These are phyloP conservation scores for Rhodofomes roseus DNA, from an alignment of 1,284 basidiomycete species.

Conservation along the genomic window DNA sequence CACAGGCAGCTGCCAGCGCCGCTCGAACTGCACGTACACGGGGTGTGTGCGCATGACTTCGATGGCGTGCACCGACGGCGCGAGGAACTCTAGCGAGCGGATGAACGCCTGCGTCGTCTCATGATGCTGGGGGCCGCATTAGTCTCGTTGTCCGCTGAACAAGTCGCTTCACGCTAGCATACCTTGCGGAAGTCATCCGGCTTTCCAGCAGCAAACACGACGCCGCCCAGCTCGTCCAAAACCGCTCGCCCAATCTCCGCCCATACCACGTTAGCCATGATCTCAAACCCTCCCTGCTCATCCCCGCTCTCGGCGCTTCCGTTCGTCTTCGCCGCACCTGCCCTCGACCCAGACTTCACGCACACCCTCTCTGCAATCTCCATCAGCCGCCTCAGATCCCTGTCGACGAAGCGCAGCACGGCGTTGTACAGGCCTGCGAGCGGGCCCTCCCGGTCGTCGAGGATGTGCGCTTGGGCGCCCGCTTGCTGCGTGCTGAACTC, in stretches of 20 bases:
- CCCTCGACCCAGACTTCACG: slow-evolving; percentile 37
- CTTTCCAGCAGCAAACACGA: slow-evolving; percentile 88
- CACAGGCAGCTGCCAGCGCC: slow-evolving; percentile 92
- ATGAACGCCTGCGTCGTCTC: slow-evolving; percentile 83
- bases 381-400: slow-evolving; percentile 70
- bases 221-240: slow-evolving; percentile 77
- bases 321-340: slow-evolving; percentile 1
- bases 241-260: slow-evolving; percentile 77
- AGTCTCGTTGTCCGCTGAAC: background rate
- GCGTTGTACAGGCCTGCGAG: slow-evolving; percentile 78
- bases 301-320: slow-evolving; percentile 7
- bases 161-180: slow-evolving; percentile 14
- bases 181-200: slow-evolving; percentile 90
- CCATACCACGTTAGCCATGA: slow-evolving; percentile 88
- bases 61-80: slow-evolving; percentile 72
- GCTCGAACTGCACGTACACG: slow-evolving; percentile 70
- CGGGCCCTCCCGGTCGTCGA: slow-evolving; percentile 62
- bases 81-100: slow-evolving; percentile 77
- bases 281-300: slow-evolving; percentile 56
- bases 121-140: slow-evolving; percentile 55
- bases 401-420: slow-evolving; percentile 76
- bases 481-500: slow-evolving; percentile 26
- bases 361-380: slow-evolving; percentile 70
- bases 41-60: slow-evolving; percentile 70
- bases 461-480: slow-evolving; percentile 32